phyloP scores from a whole-genome alignment of 2,329 filamentous ascomycete genomes.

The Paraphaeosphaeria minitans region DNA sequence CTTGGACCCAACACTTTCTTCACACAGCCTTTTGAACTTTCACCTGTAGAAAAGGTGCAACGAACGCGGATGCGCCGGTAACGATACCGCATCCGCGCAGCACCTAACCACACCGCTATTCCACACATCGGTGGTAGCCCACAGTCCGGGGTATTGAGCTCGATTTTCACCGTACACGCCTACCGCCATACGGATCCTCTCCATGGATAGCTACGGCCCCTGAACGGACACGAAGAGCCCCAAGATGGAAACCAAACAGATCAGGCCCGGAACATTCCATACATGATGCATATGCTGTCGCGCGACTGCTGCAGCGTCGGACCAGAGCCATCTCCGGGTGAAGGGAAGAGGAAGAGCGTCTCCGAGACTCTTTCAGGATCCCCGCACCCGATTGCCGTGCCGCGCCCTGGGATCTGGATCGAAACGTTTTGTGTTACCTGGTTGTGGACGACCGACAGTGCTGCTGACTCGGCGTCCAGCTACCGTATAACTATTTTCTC shows the following conservation, averaged over 20 bases:
- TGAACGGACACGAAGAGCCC: neutral
- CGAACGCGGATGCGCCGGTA: conserved; percentile 2
- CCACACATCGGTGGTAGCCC: neutral
- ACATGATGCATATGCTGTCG: neutral
- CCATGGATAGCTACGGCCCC: neutral
- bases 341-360: neutral
- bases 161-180: neutral
- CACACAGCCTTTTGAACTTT: neutral
- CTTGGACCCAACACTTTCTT: neutral
- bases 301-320: neutral
- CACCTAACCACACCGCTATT: conserved; percentile 27
- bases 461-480: neutral
- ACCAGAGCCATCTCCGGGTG: neutral
- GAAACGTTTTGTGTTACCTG: neutral
- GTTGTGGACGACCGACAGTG: neutral
- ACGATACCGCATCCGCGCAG: conserved; percentile 24
- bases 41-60: neutral
- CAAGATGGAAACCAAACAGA: neutral
- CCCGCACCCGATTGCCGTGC: neutral
- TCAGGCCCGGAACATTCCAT: neutral
- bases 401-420: neutral
- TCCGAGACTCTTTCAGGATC: neutral
- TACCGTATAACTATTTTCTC: too few species aligned
- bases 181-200: neutral
- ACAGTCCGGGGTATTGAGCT: neutral